Evolutionary conservation across 2,329 filamentous ascomycete genomes (phyloP).

Genomic region (Magnaporthiopsis incrustans): DNA sequence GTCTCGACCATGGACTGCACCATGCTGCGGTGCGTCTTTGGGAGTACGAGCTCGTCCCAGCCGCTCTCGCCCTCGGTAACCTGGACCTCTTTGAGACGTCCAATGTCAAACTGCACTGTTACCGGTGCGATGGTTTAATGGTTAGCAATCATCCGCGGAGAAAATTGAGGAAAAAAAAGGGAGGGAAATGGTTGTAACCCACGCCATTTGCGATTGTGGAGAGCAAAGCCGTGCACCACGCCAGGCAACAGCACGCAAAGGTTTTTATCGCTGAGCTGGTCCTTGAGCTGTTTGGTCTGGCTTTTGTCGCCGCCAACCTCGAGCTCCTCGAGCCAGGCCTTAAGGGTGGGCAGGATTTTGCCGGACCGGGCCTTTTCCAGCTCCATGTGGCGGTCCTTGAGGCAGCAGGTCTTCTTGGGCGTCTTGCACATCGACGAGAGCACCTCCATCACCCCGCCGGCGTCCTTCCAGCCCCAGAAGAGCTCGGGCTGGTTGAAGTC

Average conservation of each 20-base stretch:
- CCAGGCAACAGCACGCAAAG: not conserved
- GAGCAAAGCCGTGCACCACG: not conserved
- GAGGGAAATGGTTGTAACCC: not conserved
- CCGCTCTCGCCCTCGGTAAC: not conserved
- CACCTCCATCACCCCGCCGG: not conserved
- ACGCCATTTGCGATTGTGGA: conserved; percentile 1
- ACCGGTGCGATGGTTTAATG: not conserved
- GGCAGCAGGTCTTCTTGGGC: not conserved
- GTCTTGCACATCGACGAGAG: not conserved
- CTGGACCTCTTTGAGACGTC: not conserved
- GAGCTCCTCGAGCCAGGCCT: not conserved
- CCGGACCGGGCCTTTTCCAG: not conserved
- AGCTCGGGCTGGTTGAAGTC: not conserved
- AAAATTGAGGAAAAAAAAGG: too few species aligned
- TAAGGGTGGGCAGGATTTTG: not conserved
- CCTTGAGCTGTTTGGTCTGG: not conserved
- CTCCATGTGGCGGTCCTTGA: not conserved
- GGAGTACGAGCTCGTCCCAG: conserved; percentile 16
- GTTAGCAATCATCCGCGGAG: not conserved
- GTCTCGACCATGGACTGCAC: conserved; percentile 14
- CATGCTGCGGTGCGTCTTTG: conserved; percentile 14
- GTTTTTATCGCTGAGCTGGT: not conserved
- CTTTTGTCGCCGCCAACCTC: not conserved
- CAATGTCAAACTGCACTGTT: conserved; percentile 1
- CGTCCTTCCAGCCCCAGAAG: not conserved